Percentiles rank a stretch among this genome's conserved stretches.
Conservation (phyloP, 768 basidiomycete genomes). For the Strobilomyces dryophilus region DNA sequence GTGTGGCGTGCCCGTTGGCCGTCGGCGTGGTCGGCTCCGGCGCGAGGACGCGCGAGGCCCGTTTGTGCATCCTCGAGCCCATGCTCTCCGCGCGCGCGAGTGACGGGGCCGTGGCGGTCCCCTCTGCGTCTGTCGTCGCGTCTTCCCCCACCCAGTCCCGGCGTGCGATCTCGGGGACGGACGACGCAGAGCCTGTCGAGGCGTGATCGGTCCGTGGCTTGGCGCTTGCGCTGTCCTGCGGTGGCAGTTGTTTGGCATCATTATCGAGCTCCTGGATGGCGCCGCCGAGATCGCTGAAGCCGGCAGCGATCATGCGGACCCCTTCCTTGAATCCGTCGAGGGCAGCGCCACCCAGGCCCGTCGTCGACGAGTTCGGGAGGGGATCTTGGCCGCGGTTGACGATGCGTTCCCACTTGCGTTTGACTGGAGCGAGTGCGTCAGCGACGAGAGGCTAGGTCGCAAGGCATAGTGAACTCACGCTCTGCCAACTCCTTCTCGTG, state of each 20-base stretch:
- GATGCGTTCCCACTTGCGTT: slow-evolving; percentile 82
- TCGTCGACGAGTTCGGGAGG: not conserved
- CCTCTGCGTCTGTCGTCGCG: not conserved
- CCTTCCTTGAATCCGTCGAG: slow-evolving; percentile 64
- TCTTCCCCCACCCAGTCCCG: not conserved
- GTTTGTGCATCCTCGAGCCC: slow-evolving; percentile 11
- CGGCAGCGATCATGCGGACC: slow-evolving; percentile 56
- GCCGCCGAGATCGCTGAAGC: slow-evolving; percentile 30
- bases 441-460: not conserved
- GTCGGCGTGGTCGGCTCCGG: not conserved
- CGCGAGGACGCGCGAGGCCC: not conserved
- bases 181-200: slow-evolving; percentile 46
- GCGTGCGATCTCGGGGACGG: slow-evolving; percentile 29
- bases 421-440: slow-evolving; percentile 41
- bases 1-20: not conserved
- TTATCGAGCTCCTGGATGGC: slow-evolving; percentile 11
- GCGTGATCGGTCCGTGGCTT: slow-evolving; percentile 31
- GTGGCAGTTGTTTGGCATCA: not conserved
- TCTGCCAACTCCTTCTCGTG: slow-evolving; percentile 73
- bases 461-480: slow-evolving; percentile 35
- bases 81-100: slow-evolving; percentile 18
- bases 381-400: slow-evolving; percentile 49
- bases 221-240: slow-evolving; percentile 14
- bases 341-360: slow-evolving; percentile 19
- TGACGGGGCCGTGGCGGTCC: not conserved